Evolutionary conservation across 1,139 yeast genomes (phyloP).

Genomic region (Geotrichum histeridarum): DNA sequence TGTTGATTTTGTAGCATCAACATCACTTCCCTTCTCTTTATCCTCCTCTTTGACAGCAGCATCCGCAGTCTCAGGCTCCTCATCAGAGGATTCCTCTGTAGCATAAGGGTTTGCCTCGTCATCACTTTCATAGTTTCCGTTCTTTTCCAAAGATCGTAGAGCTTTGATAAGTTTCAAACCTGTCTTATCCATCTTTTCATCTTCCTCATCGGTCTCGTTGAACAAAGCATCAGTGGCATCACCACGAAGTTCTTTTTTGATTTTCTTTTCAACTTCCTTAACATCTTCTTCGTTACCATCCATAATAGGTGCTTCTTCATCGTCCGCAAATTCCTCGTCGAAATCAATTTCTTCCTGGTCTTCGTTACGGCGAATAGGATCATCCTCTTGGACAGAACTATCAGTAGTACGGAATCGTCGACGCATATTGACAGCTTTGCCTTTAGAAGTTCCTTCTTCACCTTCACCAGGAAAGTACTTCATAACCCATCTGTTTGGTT

Average conservation of each 20-base stretch:
- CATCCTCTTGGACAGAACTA: conserved; percentile 36
- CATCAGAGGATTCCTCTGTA: conserved; percentile 48
- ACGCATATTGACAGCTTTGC: conserved; percentile 25
- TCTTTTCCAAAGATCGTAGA: conserved; percentile 78
- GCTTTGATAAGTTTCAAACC: conserved; percentile 84
- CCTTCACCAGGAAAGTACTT: conserved; percentile 71
- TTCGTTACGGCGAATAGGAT: conserved; percentile 48
- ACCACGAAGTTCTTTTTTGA: conserved; percentile 78
- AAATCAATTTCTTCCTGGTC: conserved; percentile 91
- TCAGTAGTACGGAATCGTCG: conserved; percentile 57
- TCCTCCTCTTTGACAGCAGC: conserved; percentile 23
- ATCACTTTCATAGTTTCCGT: conserved; percentile 85
- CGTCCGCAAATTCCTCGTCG: conserved; percentile 97
- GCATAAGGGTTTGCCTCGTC: conserved; percentile 80
- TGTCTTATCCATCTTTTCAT: conserved; percentile 80
- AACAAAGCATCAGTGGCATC: conserved; percentile 43
- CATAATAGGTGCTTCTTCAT: conserved; percentile 96
- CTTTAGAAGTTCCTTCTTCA: conserved; percentile 21
- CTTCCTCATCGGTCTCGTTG: conserved; percentile 52
- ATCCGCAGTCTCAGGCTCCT: conserved; percentile 23
- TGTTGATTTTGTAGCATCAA: conserved; percentile 4
- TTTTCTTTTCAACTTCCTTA: conserved; percentile 79
- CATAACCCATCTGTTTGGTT: conserved; percentile 95
- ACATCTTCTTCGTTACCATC: conserved; percentile 96
- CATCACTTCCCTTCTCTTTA: conserved; percentile 17